Evolutionary conservation across 495 filamentous ascomycete genomes (phyloP), one percentile per base, ranked within the genome.

Genomic region (Aspergillus leporis): DNA sequence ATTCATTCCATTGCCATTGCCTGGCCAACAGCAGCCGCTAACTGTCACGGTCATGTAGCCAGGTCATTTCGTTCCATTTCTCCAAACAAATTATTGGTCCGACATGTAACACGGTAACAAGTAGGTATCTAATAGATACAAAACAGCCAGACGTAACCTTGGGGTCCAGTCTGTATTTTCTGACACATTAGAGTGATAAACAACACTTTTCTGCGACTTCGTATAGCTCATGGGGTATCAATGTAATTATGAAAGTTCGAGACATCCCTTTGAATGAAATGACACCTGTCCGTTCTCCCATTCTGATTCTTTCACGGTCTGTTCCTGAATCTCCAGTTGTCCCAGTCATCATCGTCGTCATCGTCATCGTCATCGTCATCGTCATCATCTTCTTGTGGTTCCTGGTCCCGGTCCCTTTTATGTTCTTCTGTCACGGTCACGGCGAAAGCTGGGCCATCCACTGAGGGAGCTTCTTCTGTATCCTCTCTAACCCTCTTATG

Each of bases 261-360:
- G 61, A 64, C 60, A 61, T 67, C 66, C 66, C 19, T 51, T 65
- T 64, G 56, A 62, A 60, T 60, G 55, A 58, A 62, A 59, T 61
- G 66, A 63, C 61, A 61, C 66, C 65, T 57, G 61, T 62, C 61
- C 49, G 41, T 55, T 62, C 23, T 54, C 55, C 51, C 41, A 58
- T 13, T 21, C 57, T 41, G 36, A 25, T 43, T 34, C 21, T 54
- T 52, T 31, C 16, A 38, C 38, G 50, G 46, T 28, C 38, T 59
- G 22, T 75, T 68, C 68, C 81, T 80, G 64, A 90, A 87, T 58
- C 85, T 73, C 79, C 90, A 92, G 50, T 83, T 83, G 71, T 87
- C 86, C 86, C 86, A 91, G 31, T 83, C 84, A 60, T 83, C 81
- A 36, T 79, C 82, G 12, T 81, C 78, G 0, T 84, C 82, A 5